Base-by-base conservation (phyloP, 805 yeast species). In the Priceomyces haplophilus region DNA sequence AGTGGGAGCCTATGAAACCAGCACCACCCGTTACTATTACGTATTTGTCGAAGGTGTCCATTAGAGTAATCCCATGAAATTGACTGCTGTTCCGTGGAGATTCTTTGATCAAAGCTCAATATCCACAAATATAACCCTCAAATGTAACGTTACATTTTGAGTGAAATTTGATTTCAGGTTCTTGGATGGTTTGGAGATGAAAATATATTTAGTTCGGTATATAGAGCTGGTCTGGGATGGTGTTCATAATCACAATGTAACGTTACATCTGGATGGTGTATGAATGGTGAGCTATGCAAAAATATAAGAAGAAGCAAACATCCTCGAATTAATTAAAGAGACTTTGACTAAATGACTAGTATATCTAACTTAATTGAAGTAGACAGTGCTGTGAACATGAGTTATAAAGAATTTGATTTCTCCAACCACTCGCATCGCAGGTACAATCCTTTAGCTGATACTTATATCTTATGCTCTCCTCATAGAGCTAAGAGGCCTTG, bases 401-500 rank as follows among this genome's bases (percentile, higher is more conserved):
- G 56, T 17, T 54, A 49, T 34, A 35, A 41, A 50, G 37, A 34
- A 5, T 76, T 78, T 48, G 78, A 74, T 55, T 75, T 75, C 44
- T 66, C 76, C 33, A 79, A 78, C 51, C 76, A 78, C 50, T 77
- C 87, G 1, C 90, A 84, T 55, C 75, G 88, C 50, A 72, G 91
- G 38, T 79, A 68, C 61, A 84, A 84, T 53, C 88, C 88, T 3
- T 70, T 84, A 48, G 73, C 83, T n/a, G 77, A 78, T 41, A 61
- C 75, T n/a, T 82, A 83, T 79, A 80, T 84, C 19, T 67, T 84
- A 39, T 83, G 84, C 39, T 82, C 88, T 12, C 90, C 91, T 4
- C 91, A 84, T 55, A 68, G 90, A 44, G 79, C 88, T 23, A 81
- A 82, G 59, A 71, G 91, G 50, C 90, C 91, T 16, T 84, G 90